Base-by-base conservation (phyloP, 169 alveolate species). In the Plasmodium fragile region DNA sequence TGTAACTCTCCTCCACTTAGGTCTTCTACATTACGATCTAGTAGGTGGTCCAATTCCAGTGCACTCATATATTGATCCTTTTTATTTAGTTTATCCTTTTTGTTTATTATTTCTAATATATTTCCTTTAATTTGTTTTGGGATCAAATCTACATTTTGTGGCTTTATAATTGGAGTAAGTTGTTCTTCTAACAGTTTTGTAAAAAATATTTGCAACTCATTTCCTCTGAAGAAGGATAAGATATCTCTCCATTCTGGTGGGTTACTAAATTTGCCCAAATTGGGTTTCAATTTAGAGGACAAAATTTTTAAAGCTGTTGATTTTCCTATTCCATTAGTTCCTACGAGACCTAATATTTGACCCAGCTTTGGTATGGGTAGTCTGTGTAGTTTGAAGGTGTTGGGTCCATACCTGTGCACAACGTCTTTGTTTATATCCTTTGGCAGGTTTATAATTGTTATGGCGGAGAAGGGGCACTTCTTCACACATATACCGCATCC, bases 401-500 rank as follows among this genome's bases (percentile, higher is more conserved):
- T 99, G n/a, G 99, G 98, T 4, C 99, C 99, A 92, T 98, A 99
- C 70, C 99, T 97, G 92, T 99, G 99, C 13, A 96, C 96, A 45
- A 97, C 96, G 77, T 96, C 97, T 94, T 92, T 97, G 79, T 98
- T 97, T 83, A 99, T 95, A 92, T 99, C 99, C 95, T 98, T 98
- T n/a, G 99, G 99, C 79, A 99, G 90, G 92, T 99, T 99, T 82
- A 99, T 99, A 92, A 99, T 99, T 41, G 97, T 97, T 77, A 99
- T 99, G 10, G 99, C 99, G 52, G 98, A 98, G 92, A 98, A 99
- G 5, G 99, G 99, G 95, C 99, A 99, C 94, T 98, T 99, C 97
- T 99, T 99, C 59, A 99, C 99, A 94, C 99, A 99, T 77, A 99
- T 97, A 90, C 99, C 99, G 87, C 99, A 99, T 13, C 99, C 99